Evolutionary conservation across 176 grass and related monocot species (phyloP), one percentile per base, ranked within the genome.

Genomic region (Lolium perenne): DNA sequence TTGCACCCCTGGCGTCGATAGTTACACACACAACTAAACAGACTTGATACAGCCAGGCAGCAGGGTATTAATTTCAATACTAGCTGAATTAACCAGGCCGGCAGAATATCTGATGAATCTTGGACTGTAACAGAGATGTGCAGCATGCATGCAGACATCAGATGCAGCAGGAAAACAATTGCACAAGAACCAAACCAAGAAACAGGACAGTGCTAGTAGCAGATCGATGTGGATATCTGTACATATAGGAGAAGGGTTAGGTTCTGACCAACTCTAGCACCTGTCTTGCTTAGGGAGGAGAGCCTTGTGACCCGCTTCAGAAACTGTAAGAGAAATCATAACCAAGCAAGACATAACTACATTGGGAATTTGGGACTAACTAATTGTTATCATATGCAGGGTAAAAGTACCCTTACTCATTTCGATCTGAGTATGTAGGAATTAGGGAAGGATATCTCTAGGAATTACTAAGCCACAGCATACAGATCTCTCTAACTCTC

Each of bases 181-280:
- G 76, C 89, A 91, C 85, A 75, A 45, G 29, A 87, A 84, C 81
- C 85, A 87, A 91, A 65, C 15, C 71, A 86, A 76, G 69, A 81
- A 53, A 13, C 17, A 83, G 38, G 58, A 87, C 62, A 71, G 71
- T 32, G 82, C 54, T 21, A 62, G 45, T 12, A 45, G 10, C 57
- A 21, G 26, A 55, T 77, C 46, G 75, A 87, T 70, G 22, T 71
- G 79, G 68, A 51, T 80, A n/a, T 78, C 83, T 48, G 12, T 38
- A 65, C 43, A n/a, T 77, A 62, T 57, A 75, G 50, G 49, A 76
- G 58, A 77, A 77, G 54, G 62, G 81, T 72, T 81, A 87, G 41
- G 50, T 55, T 80, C 89, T 74, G 80, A 87, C 80, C 45, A 49
- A 13, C 84, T 86, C 55, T 77, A 68, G 59, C 15, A 43, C 78